Percentiles rank a stretch among this genome's conserved stretches.
These are phyloP conservation scores for Curvularia eragrostidis DNA, from an alignment of 2,329 filamentous ascomycete genomes.

Conservation along the genomic window DNA sequence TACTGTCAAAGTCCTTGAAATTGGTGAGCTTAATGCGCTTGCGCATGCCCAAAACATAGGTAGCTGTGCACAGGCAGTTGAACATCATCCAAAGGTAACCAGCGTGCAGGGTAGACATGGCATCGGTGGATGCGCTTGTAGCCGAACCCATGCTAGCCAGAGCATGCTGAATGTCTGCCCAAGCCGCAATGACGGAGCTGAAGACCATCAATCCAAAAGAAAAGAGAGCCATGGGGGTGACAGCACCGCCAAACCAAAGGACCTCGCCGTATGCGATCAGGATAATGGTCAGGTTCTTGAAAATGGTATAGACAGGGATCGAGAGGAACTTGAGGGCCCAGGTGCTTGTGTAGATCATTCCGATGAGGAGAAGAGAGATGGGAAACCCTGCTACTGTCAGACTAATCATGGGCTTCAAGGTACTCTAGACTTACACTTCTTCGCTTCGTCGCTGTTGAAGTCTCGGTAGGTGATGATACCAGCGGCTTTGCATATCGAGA, in stretches of 20 bases:
- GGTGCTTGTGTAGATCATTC: constrained; percentile 98
- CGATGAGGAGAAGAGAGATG: constrained; percentile 91
- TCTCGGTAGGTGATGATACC: constrained; percentile 82
- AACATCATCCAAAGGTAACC: constrained; percentile 98
- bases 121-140: constrained; percentile 67
- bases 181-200: constrained; percentile 92
- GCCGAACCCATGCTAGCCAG: constrained; percentile 66
- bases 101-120: constrained; percentile 88
- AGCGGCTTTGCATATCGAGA: constrained; percentile 79
- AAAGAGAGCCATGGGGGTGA: constrained; percentile 84
- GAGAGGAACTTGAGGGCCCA: constrained; percentile 96
- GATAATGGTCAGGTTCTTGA: constrained; percentile 99
- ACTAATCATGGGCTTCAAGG: not conserved
- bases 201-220: constrained; percentile 97
- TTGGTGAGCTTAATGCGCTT: constrained; percentile 99
- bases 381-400: constrained; percentile 76
- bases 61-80: constrained; percentile 93
- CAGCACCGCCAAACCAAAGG: constrained; percentile 94
- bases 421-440: constrained; percentile 74
- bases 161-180: constrained; percentile 93
- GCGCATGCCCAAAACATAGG: constrained; percentile 90
- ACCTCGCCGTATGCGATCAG: constrained; percentile 98
- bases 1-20: constrained; percentile 99
- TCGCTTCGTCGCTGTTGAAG: constrained; percentile 89
- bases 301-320: constrained; percentile 98